Conservation (phyloP, 805 yeast species). For the Nakazawaea laoshanensis region DNA sequence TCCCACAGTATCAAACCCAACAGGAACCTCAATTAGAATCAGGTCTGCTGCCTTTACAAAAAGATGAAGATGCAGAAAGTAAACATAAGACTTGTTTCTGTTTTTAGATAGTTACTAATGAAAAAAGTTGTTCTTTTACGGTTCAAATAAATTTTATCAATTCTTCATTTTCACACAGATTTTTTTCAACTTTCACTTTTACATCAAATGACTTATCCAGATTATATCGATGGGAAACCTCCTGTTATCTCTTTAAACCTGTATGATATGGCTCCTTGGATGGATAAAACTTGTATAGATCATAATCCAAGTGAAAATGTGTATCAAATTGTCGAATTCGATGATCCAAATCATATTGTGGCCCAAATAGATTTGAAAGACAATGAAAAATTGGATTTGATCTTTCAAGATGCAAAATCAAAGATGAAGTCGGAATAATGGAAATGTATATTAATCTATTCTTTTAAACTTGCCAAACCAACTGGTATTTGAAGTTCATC, state of each 20-base stretch:
- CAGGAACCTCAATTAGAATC: slow-evolving; percentile 6
- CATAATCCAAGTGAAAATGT: slow-evolving; percentile 15
- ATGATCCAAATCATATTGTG: slow-evolving; percentile 32
- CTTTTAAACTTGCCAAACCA: slow-evolving; percentile 3
- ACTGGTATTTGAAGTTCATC: slow-evolving; percentile 7
- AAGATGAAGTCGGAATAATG: slow-evolving; percentile 11
- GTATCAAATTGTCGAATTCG: slow-evolving; percentile 38
- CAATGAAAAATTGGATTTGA: slow-evolving; percentile 28
- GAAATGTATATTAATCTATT: neutral
- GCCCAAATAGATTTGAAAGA: slow-evolving; percentile 32
- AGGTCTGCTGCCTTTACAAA: neutral
- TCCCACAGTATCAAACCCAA: slow-evolving; percentile 9
- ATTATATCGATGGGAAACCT: slow-evolving; percentile 34
- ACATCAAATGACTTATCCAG: neutral
- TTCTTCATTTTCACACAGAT: too few relatives aligned
- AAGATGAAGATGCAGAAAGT: slow-evolving; percentile 1
- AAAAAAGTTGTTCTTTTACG: too few relatives aligned
- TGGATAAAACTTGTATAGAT: slow-evolving; percentile 41
- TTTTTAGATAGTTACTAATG: too few relatives aligned
- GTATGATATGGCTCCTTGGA: slow-evolving; percentile 48
- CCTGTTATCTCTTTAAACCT: slow-evolving; percentile 35
- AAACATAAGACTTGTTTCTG: slow-evolving; percentile 11
- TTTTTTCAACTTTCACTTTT: too few relatives aligned
- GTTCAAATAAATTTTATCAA: too few relatives aligned
- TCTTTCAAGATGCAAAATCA: slow-evolving; percentile 37